Evolutionary conservation across 306 rosid species (phyloP).

Genomic region (Comarum palustre): DNA sequence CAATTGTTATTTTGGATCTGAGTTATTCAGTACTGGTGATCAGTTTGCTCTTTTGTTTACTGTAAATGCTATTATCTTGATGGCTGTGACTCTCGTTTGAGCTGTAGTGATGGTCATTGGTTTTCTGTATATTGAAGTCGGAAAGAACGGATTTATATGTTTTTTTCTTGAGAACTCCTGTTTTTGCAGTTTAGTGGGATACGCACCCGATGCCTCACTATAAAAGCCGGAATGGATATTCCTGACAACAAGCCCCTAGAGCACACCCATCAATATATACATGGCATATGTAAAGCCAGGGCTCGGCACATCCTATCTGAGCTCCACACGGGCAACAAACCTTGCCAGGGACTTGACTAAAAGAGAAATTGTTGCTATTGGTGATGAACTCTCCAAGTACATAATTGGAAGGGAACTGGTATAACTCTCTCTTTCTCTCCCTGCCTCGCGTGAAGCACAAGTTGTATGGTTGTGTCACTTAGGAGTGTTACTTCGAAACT

Average conservation of each 20-base stretch:
- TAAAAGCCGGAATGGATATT: conserved; percentile 75
- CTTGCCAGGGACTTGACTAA: conserved; percentile 62
- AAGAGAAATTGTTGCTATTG: conserved; percentile 53
- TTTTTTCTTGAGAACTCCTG: background rate
- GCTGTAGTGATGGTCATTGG: background rate
- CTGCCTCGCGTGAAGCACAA: background rate
- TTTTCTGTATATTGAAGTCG: background rate
- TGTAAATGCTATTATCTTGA: background rate
- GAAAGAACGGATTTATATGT: background rate
- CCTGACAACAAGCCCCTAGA: conserved; percentile 62
- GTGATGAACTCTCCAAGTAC: conserved; percentile 61
- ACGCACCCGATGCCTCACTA: conserved; percentile 39
- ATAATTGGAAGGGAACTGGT: conserved; percentile 67
- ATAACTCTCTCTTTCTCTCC: background rate
- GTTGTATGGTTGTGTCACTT: background rate
- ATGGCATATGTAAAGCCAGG: conserved; percentile 61
- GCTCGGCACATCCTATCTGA: conserved; percentile 60
- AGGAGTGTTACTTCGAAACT: too few relatives aligned
- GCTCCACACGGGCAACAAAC: conserved; percentile 60
- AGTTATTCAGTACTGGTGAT: background rate
- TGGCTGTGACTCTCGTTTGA: background rate
- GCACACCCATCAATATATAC: conserved; percentile 60
- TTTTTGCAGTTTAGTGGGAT: conserved; percentile 44
- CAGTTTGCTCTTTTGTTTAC: background rate
- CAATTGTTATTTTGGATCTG: background rate